phyloP scores from a whole-genome alignment of 257 asterid species.

The Penstemon newberryi region DNA sequence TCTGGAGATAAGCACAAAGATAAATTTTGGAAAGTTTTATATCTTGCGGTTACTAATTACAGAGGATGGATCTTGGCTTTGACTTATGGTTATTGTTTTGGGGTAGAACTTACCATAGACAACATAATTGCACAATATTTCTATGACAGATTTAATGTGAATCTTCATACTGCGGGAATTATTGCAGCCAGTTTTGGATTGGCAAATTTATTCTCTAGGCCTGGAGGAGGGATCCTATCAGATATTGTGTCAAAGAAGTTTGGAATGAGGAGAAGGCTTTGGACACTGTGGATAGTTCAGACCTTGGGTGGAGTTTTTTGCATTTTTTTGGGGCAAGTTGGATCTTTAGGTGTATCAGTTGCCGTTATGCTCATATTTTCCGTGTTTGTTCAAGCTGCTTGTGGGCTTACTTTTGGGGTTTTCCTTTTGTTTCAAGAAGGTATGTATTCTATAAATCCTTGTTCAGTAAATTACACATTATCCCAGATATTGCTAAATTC shows the following conservation, averaged over 20 bases:
- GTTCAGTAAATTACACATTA: too few species aligned
- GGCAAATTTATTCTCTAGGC: slow-evolving; percentile 68
- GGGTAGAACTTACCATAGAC: slow-evolving; percentile 76
- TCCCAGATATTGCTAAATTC: too few species aligned
- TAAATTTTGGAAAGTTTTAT: slow-evolving; percentile 37
- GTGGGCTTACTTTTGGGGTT: slow-evolving; percentile 91
- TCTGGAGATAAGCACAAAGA: slow-evolving; percentile 75
- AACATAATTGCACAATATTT: slow-evolving; percentile 85
- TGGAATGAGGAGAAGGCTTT: slow-evolving; percentile 82
- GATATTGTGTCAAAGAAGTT: slow-evolving; percentile 52
- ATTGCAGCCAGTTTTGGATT: slow-evolving; percentile 84
- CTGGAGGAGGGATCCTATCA: slow-evolving; percentile 75
- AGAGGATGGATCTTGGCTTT: slow-evolving; percentile 81
- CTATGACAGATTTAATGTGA: slow-evolving; percentile 61
- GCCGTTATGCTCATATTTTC: slow-evolving; percentile 71
- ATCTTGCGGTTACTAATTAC: slow-evolving; percentile 53
- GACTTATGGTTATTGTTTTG: slow-evolving; percentile 85
- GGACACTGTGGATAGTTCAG: slow-evolving; percentile 77
- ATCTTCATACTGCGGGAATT: slow-evolving; percentile 68
- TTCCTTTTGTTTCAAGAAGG: slow-evolving; percentile 83
- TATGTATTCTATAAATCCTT: slow-evolving; percentile 23
- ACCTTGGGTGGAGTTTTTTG: slow-evolving; percentile 70
- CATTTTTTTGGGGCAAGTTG: slow-evolving; percentile 58
- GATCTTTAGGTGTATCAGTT: slow-evolving; percentile 51
- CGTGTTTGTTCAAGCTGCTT: slow-evolving; percentile 78